phyloP scores from a whole-genome alignment of 1,139 yeast genomes.

The Groenewaldozyma auringiensis region DNA sequence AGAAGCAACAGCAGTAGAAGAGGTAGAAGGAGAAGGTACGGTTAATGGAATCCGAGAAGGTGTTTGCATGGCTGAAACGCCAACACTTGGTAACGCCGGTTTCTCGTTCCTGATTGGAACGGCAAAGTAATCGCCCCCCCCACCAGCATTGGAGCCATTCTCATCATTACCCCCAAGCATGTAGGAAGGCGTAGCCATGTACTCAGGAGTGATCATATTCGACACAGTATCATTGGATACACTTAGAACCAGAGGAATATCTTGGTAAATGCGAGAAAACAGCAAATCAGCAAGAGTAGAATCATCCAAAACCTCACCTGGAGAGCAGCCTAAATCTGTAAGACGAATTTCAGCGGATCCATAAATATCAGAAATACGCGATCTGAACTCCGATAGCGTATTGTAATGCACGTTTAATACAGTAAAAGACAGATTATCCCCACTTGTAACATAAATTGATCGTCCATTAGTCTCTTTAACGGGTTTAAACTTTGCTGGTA shows the following conservation, averaged over 20 bases:
- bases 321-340: conserved; percentile 60
- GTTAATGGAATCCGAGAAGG: background rate
- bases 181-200: background rate
- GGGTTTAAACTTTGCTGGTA: conserved; percentile 2
- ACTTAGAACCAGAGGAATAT: background rate
- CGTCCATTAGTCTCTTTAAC: background rate
- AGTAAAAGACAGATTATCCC: conserved; percentile 45
- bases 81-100: background rate
- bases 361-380: conserved; percentile 38
- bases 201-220: background rate
- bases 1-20: conserved; percentile 3
- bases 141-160: background rate
- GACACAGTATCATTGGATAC: background rate
- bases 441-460: conserved; percentile 45
- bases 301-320: conserved; percentile 54
- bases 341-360: conserved; percentile 48
- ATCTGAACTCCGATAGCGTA: conserved; percentile 33
- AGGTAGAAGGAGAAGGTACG: background rate
- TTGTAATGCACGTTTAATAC: conserved; percentile 39
- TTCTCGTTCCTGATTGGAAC: background rate
- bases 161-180: background rate
- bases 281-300: conserved; percentile 37
- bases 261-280: background rate
- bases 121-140: background rate
- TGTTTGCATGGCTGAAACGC: background rate